Conservation (phyloP, 108 stramenopile genomes). For the Fistulifera pelliculosa region DNA sequence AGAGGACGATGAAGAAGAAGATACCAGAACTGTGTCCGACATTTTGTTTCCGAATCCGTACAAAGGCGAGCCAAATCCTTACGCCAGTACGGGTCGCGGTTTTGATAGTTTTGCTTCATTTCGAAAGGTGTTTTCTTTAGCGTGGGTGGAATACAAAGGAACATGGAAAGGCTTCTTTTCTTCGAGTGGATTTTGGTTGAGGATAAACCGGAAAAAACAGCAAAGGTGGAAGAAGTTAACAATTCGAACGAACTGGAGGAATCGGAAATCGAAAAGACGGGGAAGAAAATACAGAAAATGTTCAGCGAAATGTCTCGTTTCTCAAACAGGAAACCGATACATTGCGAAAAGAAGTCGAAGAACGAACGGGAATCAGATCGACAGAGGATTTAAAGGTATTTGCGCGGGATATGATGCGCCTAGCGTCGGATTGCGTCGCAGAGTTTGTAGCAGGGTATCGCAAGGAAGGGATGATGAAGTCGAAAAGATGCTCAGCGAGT, state of each 20-base stretch:
- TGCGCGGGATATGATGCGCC: constrained; percentile 50
- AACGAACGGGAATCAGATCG: constrained; percentile 51
- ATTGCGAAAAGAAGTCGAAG: constrained; percentile 37
- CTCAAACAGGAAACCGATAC: constrained; percentile 30
- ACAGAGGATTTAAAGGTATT: constrained; percentile 50
- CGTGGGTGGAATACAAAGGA: constrained; percentile 1
- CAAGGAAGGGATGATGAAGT: constrained; percentile 70
- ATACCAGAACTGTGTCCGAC: constrained; percentile 4
- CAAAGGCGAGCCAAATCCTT: constrained; percentile 1
- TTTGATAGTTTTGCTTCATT: not conserved
- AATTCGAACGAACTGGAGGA: constrained; percentile 1
- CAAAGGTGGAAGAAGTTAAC: not conserved
- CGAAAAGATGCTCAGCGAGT: constrained; percentile 72
- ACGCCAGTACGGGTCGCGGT: not conserved
- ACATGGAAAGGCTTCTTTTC: constrained; percentile 17
- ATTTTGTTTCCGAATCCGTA: constrained; percentile 12
- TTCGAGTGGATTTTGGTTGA: constrained; percentile 3
- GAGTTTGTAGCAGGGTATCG: constrained; percentile 85
- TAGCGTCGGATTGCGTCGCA: constrained; percentile 50
- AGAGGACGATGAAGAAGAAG: constrained; percentile 19
- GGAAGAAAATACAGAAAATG: constrained; percentile 31
- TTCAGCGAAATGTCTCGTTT: constrained; percentile 40
- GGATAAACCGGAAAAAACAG: not conserved
- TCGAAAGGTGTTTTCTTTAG: not conserved
- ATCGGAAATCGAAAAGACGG: not conserved